Percentiles rank a stretch among this genome's conserved stretches.
These are phyloP conservation scores for Scedosporium aurantiacum DNA, from an alignment of 2,329 filamentous ascomycete genomes.

Conservation along the genomic window DNA sequence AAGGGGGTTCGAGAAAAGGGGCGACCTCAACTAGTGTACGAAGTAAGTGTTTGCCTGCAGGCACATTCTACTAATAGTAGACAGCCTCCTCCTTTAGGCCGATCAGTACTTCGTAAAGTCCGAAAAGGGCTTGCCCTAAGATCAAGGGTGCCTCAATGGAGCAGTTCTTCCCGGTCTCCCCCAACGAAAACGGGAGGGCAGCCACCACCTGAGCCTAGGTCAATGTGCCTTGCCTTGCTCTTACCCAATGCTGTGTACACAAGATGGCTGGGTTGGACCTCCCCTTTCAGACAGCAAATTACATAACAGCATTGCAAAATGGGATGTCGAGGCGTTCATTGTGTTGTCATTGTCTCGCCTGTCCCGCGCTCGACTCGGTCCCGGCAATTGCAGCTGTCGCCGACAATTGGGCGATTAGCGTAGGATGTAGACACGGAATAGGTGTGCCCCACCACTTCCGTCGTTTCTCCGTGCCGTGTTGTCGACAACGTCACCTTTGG, in stretches of 20 bases:
- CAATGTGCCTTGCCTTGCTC: too few relatives aligned
- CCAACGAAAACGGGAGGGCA: background rate
- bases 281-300: background rate
- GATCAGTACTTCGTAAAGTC: background rate
- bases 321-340: too few relatives aligned
- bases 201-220: background rate
- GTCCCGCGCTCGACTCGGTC: background rate
- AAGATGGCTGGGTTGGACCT: background rate
- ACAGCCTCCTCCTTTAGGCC: background rate
- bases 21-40: too few relatives aligned
- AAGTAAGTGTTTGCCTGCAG: too few relatives aligned
- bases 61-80: too few relatives aligned
- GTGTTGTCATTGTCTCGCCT: background rate
- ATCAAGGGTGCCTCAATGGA: background rate
- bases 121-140: background rate
- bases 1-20: background rate
- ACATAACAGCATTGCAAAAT: background rate
- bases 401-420: background rate
- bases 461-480: background rate
- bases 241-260: too few relatives aligned
- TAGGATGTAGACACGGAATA: too few relatives aligned
- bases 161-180: background rate
- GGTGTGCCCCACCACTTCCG: background rate
- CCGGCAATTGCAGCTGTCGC: background rate
- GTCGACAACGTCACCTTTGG: too few relatives aligned